Base-by-base conservation (phyloP, 75 land plant genomes). In the Ceratopteris richardii region DNA sequence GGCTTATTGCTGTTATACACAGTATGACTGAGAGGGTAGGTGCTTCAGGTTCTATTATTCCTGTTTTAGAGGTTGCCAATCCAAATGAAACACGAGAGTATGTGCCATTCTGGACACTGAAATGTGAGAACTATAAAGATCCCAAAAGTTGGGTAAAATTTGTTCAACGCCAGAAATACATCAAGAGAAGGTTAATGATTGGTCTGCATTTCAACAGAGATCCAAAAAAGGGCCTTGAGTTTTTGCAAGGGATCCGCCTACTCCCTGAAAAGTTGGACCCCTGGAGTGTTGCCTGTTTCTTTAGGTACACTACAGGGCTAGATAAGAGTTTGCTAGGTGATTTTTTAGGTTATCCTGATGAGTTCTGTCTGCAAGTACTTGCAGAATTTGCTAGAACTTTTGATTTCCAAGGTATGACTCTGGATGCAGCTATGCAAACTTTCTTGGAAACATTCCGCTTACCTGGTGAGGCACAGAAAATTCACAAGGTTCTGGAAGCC, bases 391-490 rank as follows among this genome's bases (percentile, higher is more conserved):
- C 96, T 57, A 54, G 73, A 27, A 94, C 96, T 25, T 94, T 94
- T 79, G 96, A 94, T 75, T 94, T 94, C 64, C 75, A 84, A 46
- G 87, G 77, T 57, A 94, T 90, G 96, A 73, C 70, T 61, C 56
- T 94, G 31, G 98, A 94, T 58, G 85, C 91, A 57, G 96, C 98
- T 19, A 40, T 94, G 63, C 70, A 96, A 31, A 67, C 78, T 17
- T 94, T 90, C 39, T 52, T 94, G 62, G 98, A 86, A 70, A 90
- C 97, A 18, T 94, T 94, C 54, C 64, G 98, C 51, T 57, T 94
- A 29, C 98, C 98, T 42, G 96, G 98, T 17, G 98, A 94, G 71
- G 82, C 98, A 22, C 98, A 94, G 60, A 94, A 94, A 62, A 94
- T 94, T 57, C 89, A 90, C 56, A 86, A 96, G 75, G 91, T 94